Evolutionary conservation across 352 stramenopile species (phyloP), one percentile per base, ranked within the genome.

Genomic region (Pythium vanterpoolii): DNA sequence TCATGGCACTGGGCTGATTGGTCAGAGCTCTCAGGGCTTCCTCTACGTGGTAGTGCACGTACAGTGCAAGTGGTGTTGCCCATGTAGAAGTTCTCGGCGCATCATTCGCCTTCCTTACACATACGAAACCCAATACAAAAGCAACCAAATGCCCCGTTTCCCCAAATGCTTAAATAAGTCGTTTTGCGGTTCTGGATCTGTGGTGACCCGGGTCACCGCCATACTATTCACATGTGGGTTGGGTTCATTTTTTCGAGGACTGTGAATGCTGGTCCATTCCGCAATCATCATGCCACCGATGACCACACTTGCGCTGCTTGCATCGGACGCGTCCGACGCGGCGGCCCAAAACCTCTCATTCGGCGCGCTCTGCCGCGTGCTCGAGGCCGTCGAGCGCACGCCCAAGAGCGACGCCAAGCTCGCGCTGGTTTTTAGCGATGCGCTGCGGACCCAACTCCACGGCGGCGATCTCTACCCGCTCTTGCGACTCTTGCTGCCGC

Each of bases 361-460:
- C 60, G 78, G 64, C 18, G 78, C 69, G 42, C 84, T 87, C 47
- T 95, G 86, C 65, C 75, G 66, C 49, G 78, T 92, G 60, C 71
- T 95, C 8, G 80, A 92, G 54, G 59, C 66, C 14, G 73, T 90
- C 5, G 83, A 91, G 62, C 70, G 70, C 59, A 91, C 82, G 19
- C 77, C 73, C 18, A 89, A 90, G 58, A 82, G 67, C 51, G 86
- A 95, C 18, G 73, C 67, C 44, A 95, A 93, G 71, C 61, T 95
- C 39, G 63, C 72, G 6, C 66, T 95, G 55, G 68, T 95, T 33
- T 95, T 95, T 55, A 93, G 79, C 61, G 48, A 78, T 26, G 69
- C 71, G 43, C 64, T 95, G 46, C 81, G 77, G 28, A 38, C 71
- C 16, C 64, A 87, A 56, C 71, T 89, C 47, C 66, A 72, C 38